A percentile compares a stretch with the other conserved stretches of the same genome.
phyloP scores from a whole-genome alignment of 1,139 yeast genomes.

The Debaryomyces coudertii region DNA sequence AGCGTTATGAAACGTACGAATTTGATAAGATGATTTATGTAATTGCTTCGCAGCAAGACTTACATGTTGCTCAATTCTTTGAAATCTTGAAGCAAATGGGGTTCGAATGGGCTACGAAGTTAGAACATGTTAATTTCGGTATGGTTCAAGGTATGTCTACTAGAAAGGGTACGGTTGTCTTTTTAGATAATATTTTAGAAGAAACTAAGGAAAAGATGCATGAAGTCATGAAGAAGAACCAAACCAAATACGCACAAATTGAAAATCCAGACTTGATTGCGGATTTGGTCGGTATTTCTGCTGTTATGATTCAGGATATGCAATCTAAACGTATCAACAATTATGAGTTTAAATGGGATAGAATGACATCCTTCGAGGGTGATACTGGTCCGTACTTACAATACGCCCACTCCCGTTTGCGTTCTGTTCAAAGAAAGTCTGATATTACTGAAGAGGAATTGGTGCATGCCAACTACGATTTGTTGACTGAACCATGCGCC shows the following conservation, averaged over 20 bases:
- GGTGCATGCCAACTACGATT: slow-evolving; percentile 63
- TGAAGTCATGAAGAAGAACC: slow-evolving; percentile 94
- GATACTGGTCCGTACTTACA: slow-evolving; percentile 99
- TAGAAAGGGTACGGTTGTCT: slow-evolving; percentile 97
- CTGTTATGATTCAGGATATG: slow-evolving; percentile 99
- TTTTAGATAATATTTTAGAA: slow-evolving; percentile 90
- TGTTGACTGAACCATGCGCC: slow-evolving; percentile 80
- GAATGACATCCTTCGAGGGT: slow-evolving; percentile 98
- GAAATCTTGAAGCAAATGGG: slow-evolving; percentile 94
- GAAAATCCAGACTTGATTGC: slow-evolving; percentile 96
- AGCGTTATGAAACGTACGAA: slow-evolving; percentile 79
- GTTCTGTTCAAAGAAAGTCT: slow-evolving; percentile 92
- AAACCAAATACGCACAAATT: slow-evolving; percentile 88
- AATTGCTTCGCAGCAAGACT: slow-evolving; percentile 94
- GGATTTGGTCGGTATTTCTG: slow-evolving; percentile 93
- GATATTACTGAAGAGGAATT: slow-evolving; percentile 50
- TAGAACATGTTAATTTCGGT: slow-evolving; percentile 91
- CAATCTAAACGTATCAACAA: slow-evolving; percentile 96
- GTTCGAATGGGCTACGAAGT: slow-evolving; percentile 78
- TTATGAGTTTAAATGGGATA: slow-evolving; percentile 96
- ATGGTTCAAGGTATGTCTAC: slow-evolving; percentile 99
- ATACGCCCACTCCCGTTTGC: slow-evolving; percentile 96
- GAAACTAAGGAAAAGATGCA: slow-evolving; percentile 96
- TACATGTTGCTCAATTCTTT: slow-evolving; percentile 92
- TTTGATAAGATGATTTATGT: slow-evolving; percentile 97